Evolutionary conservation across 2,329 filamentous ascomycete genomes (phyloP).

Genomic region (Colletotrichum limetticola): DNA sequence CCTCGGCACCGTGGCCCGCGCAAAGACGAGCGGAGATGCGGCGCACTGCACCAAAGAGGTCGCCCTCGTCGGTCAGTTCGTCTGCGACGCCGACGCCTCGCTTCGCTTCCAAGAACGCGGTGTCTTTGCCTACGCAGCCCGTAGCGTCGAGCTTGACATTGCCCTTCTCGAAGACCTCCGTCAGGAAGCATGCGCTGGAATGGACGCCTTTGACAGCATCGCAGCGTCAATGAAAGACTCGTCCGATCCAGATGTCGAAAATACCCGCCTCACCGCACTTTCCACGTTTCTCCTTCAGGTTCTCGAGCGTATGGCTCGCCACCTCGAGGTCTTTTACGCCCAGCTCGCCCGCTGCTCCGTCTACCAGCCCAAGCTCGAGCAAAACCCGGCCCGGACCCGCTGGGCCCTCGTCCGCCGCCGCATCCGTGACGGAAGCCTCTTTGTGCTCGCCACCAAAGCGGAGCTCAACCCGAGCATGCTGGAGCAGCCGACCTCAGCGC

Average conservation of each 20-base stretch:
- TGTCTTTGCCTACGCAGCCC: slow-evolving; percentile 60
- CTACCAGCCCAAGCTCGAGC: slow-evolving; percentile 62
- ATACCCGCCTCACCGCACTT: slow-evolving; percentile 50
- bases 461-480: slow-evolving; percentile 43
- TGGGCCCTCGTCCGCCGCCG: slow-evolving; percentile 62
- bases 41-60: slow-evolving; percentile 58
- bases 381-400: slow-evolving; percentile 61
- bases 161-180: slow-evolving; percentile 63
- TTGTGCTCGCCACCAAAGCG: slow-evolving; percentile 55
- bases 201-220: slow-evolving; percentile 64
- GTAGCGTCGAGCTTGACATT: slow-evolving; percentile 61
- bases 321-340: slow-evolving; percentile 62
- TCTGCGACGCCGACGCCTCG: slow-evolving; percentile 56
- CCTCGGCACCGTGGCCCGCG: slow-evolving; percentile 52
- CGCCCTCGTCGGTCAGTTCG: slow-evolving; percentile 60
- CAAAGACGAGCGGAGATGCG: slow-evolving; percentile 57
- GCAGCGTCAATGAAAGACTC: slow-evolving; percentile 40
- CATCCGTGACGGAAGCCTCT: slow-evolving; percentile 62
- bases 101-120: slow-evolving; percentile 61
- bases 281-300: slow-evolving; percentile 61
- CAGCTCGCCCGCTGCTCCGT: slow-evolving; percentile 60
- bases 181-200: slow-evolving; percentile 61
- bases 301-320: slow-evolving; percentile 62
- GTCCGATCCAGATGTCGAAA: slow-evolving; percentile 50
- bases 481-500: slow-evolving; percentile 42